These are phyloP conservation scores for Petrea volubilis DNA, from an alignment of 257 asterid species.

Conservation along the genomic window DNA sequence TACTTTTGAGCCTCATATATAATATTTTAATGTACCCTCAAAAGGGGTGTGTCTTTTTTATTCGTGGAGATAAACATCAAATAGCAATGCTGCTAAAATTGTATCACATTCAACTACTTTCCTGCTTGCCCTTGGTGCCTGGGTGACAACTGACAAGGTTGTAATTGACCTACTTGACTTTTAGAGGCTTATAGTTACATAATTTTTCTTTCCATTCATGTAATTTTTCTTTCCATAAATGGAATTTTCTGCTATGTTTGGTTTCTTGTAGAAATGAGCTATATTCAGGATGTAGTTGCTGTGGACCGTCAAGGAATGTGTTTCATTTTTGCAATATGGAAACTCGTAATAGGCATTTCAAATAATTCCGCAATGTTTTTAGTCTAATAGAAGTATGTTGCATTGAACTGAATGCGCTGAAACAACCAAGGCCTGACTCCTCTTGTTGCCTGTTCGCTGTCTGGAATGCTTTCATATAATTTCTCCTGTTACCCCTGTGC, in stretches of 20 bases:
- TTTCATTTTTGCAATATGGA: not conserved
- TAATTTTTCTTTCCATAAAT: not conserved
- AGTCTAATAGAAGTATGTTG: not conserved
- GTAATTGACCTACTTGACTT: not conserved
- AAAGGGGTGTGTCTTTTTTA: not conserved
- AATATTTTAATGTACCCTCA: not conserved
- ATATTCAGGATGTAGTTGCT: conserved; percentile 2
- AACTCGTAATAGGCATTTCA: not conserved
- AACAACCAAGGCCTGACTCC: no score
- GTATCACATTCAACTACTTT: no score
- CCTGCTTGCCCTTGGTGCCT: not conserved
- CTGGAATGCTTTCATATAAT: not conserved
- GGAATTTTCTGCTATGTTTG: not conserved
- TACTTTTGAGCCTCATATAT: not conserved
- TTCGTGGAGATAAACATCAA: not conserved
- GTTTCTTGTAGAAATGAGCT: not conserved
- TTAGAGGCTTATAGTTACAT: no score
- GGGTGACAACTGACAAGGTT: not conserved
- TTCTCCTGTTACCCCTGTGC: not conserved
- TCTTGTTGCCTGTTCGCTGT: no score
- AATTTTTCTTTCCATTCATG: no score
- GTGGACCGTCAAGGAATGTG: not conserved
- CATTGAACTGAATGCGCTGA: no score
- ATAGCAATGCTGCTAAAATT: not conserved
- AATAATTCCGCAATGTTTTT: not conserved